Conservation (phyloP, 140 eudicot species). For the Stevia rebaudiana region DNA sequence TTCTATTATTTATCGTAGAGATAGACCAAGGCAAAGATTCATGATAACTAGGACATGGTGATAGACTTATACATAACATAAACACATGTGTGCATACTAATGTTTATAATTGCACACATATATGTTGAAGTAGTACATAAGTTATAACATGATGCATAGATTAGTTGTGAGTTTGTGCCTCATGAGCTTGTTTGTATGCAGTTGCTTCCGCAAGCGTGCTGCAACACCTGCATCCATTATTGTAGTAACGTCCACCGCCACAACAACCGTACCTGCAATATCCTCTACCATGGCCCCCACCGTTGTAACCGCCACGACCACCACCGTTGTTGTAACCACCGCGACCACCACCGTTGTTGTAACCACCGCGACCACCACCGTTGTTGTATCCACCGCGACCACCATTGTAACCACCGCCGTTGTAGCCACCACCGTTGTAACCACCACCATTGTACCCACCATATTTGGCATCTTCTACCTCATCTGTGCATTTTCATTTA, state of each 20-base stretch:
- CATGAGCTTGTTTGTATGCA: conserved; percentile 28
- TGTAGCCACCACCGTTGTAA: neutral
- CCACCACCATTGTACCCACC: neutral
- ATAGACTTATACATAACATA: too few relatives aligned
- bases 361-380: too few relatives aligned
- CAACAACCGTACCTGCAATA: conserved; percentile 12
- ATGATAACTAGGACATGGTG: neutral
- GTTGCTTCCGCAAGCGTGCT: conserved; percentile 23
- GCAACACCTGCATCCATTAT: conserved; percentile 22
- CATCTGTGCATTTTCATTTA: too few relatives aligned
- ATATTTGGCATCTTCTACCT: too few relatives aligned
- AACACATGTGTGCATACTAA: too few relatives aligned
- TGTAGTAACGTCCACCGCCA: neutral
- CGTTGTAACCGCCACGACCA: neutral
- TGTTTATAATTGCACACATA: neutral
- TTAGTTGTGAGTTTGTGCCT: conserved; percentile 28
- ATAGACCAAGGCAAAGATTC: neutral
- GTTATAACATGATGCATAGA: neutral
- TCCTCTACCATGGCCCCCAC: neutral
- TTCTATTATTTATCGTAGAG: neutral
- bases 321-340: neutral
- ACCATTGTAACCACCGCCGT: conserved; percentile 24
- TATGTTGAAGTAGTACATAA: too few relatives aligned
- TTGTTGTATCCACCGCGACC: neutral
- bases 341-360: too few relatives aligned